Conservation (phyloP, 2,329 filamentous ascomycete species). For the Talaromyces sp. region DNA sequence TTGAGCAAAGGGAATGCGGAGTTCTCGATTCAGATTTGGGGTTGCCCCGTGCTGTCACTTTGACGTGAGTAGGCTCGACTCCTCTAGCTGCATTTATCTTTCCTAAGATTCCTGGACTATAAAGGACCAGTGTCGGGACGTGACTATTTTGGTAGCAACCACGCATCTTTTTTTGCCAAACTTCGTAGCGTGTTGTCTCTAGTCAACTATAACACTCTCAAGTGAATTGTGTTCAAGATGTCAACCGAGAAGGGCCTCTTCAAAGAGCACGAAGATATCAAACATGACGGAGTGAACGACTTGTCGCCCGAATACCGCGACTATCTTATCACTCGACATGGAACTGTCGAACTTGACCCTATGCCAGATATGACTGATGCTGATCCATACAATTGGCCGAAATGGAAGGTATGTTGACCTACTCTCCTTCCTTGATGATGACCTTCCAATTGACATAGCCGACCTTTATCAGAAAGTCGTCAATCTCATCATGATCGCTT, state of each 20-base stretch:
- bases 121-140: background rate
- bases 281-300: background rate
- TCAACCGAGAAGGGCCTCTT: background rate
- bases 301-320: background rate
- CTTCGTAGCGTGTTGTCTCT: background rate
- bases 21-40: background rate
- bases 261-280: background rate
- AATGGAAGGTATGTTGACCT: background rate
- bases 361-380: background rate
- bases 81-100: background rate
- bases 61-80: background rate
- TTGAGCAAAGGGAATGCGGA: background rate
- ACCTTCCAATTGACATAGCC: background rate
- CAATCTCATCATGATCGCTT: background rate
- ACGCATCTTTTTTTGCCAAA: background rate
- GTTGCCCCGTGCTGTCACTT: background rate
- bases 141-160: background rate
- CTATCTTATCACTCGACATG: background rate
- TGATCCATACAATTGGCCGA: background rate
- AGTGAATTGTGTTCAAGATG: background rate
- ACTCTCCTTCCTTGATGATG: too few relatives aligned
- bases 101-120: background rate
- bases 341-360: background rate
- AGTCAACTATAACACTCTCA: background rate
- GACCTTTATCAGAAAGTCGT: background rate